Evolutionary conservation across 2,329 filamentous ascomycete species (phyloP).

Genomic region (Pseudomassariella vexata): DNA sequence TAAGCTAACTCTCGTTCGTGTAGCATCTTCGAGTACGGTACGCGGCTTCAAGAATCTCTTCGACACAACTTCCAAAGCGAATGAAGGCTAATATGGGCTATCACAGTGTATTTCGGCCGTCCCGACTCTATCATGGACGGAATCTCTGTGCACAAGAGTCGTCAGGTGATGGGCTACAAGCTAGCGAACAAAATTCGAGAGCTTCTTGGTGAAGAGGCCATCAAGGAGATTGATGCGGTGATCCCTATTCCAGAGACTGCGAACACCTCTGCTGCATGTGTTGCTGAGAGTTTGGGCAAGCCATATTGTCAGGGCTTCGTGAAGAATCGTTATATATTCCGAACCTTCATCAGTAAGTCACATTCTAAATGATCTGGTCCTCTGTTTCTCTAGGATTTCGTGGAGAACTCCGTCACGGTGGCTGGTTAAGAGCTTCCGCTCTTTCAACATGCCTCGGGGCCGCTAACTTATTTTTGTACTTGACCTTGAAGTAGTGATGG

Average conservation of each 20-base stretch:
- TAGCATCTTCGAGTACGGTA: too few relatives aligned
- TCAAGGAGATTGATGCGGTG: constrained; percentile 62
- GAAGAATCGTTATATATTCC: constrained; percentile 62
- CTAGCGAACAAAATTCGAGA: constrained; percentile 63
- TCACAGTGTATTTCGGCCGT: constrained; percentile 87
- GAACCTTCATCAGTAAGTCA: constrained; percentile 58
- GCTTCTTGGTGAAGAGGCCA: constrained; percentile 54
- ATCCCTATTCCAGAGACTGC: constrained; percentile 69
- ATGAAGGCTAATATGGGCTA: too few relatives aligned
- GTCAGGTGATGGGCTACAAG: constrained; percentile 70
- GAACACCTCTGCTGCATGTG: constrained; percentile 65
- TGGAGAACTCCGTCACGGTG: too few relatives aligned
- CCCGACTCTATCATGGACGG: constrained; percentile 10
- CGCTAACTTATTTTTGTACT: too few relatives aligned
- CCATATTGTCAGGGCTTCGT: constrained; percentile 58
- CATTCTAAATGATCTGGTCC: too few relatives aligned
- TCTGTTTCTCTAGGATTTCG: too few relatives aligned
- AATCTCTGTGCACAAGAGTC: constrained; percentile 55
- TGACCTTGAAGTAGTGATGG: too few relatives aligned
- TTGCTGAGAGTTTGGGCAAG: constrained; percentile 64
- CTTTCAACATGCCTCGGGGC: too few relatives aligned
- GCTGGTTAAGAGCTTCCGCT: too few relatives aligned
- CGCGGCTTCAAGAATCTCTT: too few relatives aligned
- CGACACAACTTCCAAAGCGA: too few relatives aligned
- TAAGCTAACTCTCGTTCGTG: too few relatives aligned